Percentiles rank a stretch among this genome's conserved stretches.
These are phyloP conservation scores for Canna indica DNA, from an alignment of 176 grass and related monocot species.

Conservation along the genomic window DNA sequence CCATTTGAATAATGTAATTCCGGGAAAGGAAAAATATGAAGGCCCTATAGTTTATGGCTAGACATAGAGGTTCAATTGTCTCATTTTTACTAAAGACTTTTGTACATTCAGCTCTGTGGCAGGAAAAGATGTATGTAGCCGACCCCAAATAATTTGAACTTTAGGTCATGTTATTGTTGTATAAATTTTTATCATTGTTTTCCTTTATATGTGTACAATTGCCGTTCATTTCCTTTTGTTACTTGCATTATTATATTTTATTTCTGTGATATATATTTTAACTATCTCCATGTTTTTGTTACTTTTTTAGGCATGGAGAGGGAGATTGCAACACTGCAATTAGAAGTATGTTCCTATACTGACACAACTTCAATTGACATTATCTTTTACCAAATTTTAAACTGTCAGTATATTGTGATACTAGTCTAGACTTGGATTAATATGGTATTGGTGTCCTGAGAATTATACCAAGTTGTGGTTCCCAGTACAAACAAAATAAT, in stretches of 20 bases:
- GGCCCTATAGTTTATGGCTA: too few species aligned
- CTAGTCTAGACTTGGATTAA: too few species aligned
- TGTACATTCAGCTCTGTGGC: not conserved
- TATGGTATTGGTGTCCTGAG: too few species aligned
- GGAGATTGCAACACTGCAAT: conserved; percentile 62
- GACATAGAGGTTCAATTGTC: too few species aligned
- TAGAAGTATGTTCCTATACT: conserved; percentile 47
- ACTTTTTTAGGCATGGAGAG: conserved; percentile 54
- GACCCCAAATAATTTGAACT: not conserved
- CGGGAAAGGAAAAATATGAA: not conserved
- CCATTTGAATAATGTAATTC: not conserved
- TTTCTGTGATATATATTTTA: conserved; percentile 7
- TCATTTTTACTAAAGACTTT: too few species aligned
- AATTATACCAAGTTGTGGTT: too few species aligned
- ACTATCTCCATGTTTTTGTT: conserved; percentile 13
- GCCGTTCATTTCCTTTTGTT: not conserved
- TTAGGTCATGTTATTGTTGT: not conserved
- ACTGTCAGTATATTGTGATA: too few species aligned
- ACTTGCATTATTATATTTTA: conserved; percentile 5
- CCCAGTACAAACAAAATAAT: too few species aligned
- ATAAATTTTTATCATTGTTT: not conserved
- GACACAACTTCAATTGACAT: not conserved
- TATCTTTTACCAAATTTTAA: not conserved
- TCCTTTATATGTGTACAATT: not conserved
- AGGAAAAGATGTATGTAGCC: not conserved